These are phyloP conservation scores for Chaetomiaceae sp. DNA, from an alignment of 2,329 filamentous ascomycete genomes.

Conservation along the genomic window DNA sequence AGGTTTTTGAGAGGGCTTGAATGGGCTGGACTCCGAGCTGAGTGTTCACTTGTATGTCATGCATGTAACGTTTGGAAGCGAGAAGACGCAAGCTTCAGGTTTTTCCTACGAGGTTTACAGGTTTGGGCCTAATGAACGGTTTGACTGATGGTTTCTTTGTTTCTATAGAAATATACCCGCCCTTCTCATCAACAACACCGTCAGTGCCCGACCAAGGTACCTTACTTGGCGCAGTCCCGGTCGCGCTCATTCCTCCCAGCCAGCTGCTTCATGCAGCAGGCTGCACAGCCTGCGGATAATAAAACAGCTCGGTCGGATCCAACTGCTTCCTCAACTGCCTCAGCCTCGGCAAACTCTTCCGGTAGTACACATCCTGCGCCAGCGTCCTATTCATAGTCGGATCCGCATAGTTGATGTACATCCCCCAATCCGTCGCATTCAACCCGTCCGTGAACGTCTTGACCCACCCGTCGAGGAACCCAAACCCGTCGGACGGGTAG, in stretches of 20 bases:
- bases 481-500: slow-evolving; percentile 36
- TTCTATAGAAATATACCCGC: too few species aligned
- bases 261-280: slow-evolving; percentile 15
- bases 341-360: slow-evolving; percentile 36
- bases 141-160: too few species aligned
- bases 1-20: slow-evolving; percentile 35
- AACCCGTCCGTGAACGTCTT: slow-evolving; percentile 30
- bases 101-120: too few species aligned
- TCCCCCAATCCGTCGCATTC: slow-evolving; percentile 38
- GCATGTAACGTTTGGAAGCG: too few species aligned
- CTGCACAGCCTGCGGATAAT: slow-evolving; percentile 35
- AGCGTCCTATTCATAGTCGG: slow-evolving; percentile 41
- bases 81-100: too few species aligned
- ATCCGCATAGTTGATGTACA: slow-evolving; percentile 53
- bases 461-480: slow-evolving; percentile 41
- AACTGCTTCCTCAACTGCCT: slow-evolving; percentile 37
- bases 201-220: too few species aligned
- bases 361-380: slow-evolving; percentile 49
- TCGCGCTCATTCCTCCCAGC: too few species aligned
- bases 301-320: slow-evolving; percentile 40
- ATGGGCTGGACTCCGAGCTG: too few species aligned
- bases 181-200: too few species aligned
- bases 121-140: too few species aligned
- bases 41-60: too few species aligned
- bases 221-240: too few species aligned